These are phyloP conservation scores for Chaetothyriales sp. DNA, from an alignment of 2,329 filamentous ascomycete genomes.

Conservation along the genomic window DNA sequence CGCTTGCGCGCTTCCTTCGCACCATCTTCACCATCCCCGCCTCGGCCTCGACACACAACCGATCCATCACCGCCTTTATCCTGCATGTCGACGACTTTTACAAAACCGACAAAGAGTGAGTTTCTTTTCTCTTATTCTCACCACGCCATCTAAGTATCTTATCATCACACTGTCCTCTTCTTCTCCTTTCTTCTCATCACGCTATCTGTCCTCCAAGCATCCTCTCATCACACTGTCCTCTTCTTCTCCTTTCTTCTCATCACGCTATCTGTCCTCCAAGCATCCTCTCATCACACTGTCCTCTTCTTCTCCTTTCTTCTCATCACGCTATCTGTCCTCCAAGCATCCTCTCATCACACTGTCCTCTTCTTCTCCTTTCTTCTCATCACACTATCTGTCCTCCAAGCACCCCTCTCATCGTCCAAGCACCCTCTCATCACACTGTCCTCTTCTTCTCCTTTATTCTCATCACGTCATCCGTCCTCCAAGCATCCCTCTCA, in stretches of 20 bases:
- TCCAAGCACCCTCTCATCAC: constrained; percentile 28
- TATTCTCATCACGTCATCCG: background rate
- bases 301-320: too few relatives aligned
- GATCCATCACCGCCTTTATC: constrained; percentile 43
- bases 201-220: constrained; percentile 22
- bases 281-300: constrained; percentile 36
- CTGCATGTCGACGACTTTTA: constrained; percentile 97
- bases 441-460: too few relatives aligned
- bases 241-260: background rate
- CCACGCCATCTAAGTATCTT: background rate
- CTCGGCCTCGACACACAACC: constrained; percentile 17
- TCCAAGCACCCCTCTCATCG: constrained; percentile 29
- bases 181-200: background rate
- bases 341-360: constrained; percentile 36
- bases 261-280: constrained; percentile 13
- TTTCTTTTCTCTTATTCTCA: constrained; percentile 5
- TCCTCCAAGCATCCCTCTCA: constrained; percentile 28
- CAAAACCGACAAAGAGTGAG: constrained; percentile 58
- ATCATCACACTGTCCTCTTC: too few relatives aligned
- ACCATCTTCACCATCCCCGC: constrained; percentile 52
- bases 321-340: background rate
- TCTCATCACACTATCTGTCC: background rate
- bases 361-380: too few relatives aligned
- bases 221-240: constrained; percentile 36
- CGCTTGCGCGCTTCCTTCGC: constrained; percentile 69